Base-by-base conservation (phyloP, 2,329 filamentous ascomycete genomes). In the Neoscytalidium dimidiatum region DNA sequence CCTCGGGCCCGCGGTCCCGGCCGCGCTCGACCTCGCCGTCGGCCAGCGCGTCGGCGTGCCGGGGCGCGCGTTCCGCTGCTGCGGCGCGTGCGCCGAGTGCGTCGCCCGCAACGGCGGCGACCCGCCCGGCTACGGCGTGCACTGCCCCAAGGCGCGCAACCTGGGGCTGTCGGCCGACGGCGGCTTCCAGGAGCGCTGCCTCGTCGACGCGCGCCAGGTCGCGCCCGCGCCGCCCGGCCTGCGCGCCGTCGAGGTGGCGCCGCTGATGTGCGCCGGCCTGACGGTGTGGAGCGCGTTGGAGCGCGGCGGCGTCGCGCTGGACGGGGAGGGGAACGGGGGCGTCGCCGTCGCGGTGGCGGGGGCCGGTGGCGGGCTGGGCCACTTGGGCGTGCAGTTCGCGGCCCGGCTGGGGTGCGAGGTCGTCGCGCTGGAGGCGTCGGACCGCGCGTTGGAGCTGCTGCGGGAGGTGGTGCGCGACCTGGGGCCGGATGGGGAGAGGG, bases 291-390 rank as follows among this genome's bases (percentile, higher is more conserved):
- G 77, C 65, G 76, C 77, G 7, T 72, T 79, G n/a, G 73, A 76
- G 67, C 67, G 67, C 53, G 77, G 78, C 69, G 70, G 74, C 64
- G 71, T 73, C 14, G 70, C 73, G 66, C 73, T 76, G 3, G 78
- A 75, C 0, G 74, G 77, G 17, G 86, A 74, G 1, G 81, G 92
- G 68, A 90, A 89, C 2, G 80, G 5, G 0, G 26, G 48, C 3
- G 11, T 29, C 11, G 11, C 13, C 13, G 48, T 51, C 14, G 48
- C 28, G 4, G 11, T 57, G 17, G 38, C 52, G 8, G 52, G 52
- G 13, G 52, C 29, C 9, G 52, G 52, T 7, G 52, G 31, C 9
- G 52, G 52, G 1, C 31, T 57, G 23, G 44, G 60, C 13, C 60
- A 62, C 13, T 19, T 57, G 28, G 31, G 31, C 17, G 52, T 57